Base-by-base conservation (phyloP, 768 basidiomycete species). In the Leccinum variicolor region DNA sequence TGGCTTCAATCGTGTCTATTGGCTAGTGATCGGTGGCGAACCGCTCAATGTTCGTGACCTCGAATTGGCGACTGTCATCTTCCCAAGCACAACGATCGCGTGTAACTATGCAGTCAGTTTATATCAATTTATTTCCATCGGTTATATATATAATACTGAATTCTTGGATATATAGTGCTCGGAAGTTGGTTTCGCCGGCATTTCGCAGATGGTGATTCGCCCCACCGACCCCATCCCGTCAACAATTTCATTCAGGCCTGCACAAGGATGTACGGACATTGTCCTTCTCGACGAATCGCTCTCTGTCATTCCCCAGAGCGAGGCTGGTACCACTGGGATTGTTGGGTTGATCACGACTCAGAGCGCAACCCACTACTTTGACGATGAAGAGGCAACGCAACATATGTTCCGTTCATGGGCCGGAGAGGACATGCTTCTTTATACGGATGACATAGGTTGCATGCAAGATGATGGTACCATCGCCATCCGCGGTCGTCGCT, bases 1-100 rank as follows among this genome's bases (percentile, higher is more conserved):
- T 39, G 61, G 61, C 1, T 62, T 62, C 7, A 62, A 62, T 23
- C 61, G 61, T 23, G 61, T 62, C 21, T 58, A 62, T 46, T 62
- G 61, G 61, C 6, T 62, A 41, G 61, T 62, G 17, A 62, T 62
- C n/a, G 61, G 61, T 14, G 61, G 61, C 15, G 61, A 62, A 53
- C 19, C 41, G 19, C 61, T 62, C 1, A 46, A 62, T 28, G 17
- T 34, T 43, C 55, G 33, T 39, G 61, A 62, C 43, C 14, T 62
- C 28, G 60, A 57, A 39, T 29, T 62, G 23, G 61, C 55, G n/a
- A 62, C 55, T 8, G 6, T 36, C 41, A 53, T 57, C n/a, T 62
- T 62, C 34, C 61, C 61, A 4, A 52, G 55, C 10, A 48, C 61
- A 28, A 62, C 61, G 17, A 50, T 62, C 11, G 55, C 61, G 39